Percentiles rank a stretch among this genome's conserved stretches.
Conservation (phyloP, 306 rosid species). For the apple (Malus domestica) region DNA sequence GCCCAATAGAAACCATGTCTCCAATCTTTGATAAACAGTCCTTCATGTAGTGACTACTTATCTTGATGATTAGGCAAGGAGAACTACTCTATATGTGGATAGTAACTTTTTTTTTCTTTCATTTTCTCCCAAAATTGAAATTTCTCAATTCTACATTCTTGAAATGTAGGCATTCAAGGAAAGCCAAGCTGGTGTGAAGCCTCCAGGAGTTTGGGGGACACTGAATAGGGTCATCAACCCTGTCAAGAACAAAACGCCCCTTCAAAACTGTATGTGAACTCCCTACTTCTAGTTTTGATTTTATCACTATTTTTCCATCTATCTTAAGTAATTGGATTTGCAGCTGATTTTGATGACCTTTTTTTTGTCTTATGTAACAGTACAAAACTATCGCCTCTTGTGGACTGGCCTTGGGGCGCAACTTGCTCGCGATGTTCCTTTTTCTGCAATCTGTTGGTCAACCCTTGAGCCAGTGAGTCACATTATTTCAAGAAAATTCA, state of each 20-base stretch:
- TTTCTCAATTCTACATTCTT: constrained; percentile 1
- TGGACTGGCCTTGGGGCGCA: constrained; percentile 99
- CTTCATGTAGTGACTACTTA: background rate
- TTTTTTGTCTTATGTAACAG: constrained; percentile 23
- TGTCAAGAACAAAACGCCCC: constrained; percentile 26
- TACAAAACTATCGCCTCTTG: constrained; percentile 57
- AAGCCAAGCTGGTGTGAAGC: constrained; percentile 39
- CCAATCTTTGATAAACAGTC: background rate
- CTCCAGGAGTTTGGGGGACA: constrained; percentile 82
- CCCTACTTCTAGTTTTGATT: constrained; percentile 4
- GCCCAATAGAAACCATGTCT: background rate
- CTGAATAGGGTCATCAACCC: constrained; percentile 61
- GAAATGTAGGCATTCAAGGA: constrained; percentile 58
- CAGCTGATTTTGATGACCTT: background rate
- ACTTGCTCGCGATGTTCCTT: constrained; percentile 91
- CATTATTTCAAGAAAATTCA: constrained; percentile 1
- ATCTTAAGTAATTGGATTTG: background rate
- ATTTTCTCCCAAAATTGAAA: background rate
- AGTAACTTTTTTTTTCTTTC: background rate
- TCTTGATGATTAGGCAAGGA: background rate
- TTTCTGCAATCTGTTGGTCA: constrained; percentile 95
- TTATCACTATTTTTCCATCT: constrained; percentile 8
- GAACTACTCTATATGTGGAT: background rate
- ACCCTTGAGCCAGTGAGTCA: constrained; percentile 84
- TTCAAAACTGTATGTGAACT: constrained; percentile 45